Percentiles rank a stretch among this genome's conserved stretches.
These are phyloP conservation scores for Endocladia muricata DNA, from an alignment of 31 red algal species.

Conservation along the genomic window DNA sequence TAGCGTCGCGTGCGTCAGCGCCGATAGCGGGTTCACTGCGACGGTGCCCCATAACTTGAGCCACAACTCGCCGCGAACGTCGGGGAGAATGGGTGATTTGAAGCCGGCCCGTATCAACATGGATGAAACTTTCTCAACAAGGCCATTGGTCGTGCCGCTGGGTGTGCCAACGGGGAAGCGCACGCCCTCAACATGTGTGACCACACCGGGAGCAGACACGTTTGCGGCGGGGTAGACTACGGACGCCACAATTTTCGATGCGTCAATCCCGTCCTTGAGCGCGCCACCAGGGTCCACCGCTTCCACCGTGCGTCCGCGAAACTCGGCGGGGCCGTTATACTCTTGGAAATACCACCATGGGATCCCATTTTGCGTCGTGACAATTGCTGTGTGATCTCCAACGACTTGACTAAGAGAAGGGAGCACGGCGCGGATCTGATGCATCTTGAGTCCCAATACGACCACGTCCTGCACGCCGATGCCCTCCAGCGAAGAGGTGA, in stretches of 20 bases:
- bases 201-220: constrained; percentile 48
- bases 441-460: constrained; percentile 68
- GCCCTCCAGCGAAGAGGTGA: constrained; percentile 23
- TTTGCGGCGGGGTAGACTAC: constrained; percentile 78
- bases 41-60: constrained; percentile 82
- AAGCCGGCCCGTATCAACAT: constrained; percentile 76
- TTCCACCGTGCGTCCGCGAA: constrained; percentile 38
- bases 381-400: constrained; percentile 23
- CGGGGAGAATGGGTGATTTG: constrained; percentile 62
- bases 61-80: constrained; percentile 76
- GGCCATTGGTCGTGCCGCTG: constrained; percentile 28
- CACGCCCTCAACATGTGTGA: constrained; percentile 66
- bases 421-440: constrained; percentile 56
- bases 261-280: constrained; percentile 49
- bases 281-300: constrained; percentile 61
- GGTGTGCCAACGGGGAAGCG: constrained; percentile 79
- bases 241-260: constrained; percentile 41
- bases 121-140: constrained; percentile 44
- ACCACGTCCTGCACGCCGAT: constrained; percentile 54
- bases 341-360: constrained; percentile 90
- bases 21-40: constrained; percentile 77
- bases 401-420: constrained; percentile 26
- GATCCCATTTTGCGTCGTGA: constrained; percentile 75
- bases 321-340: constrained; percentile 28
- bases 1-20: constrained; percentile 76